These are phyloP conservation scores for Carex scoparia DNA, from an alignment of 176 grass and related monocot species.

Conservation along the genomic window DNA sequence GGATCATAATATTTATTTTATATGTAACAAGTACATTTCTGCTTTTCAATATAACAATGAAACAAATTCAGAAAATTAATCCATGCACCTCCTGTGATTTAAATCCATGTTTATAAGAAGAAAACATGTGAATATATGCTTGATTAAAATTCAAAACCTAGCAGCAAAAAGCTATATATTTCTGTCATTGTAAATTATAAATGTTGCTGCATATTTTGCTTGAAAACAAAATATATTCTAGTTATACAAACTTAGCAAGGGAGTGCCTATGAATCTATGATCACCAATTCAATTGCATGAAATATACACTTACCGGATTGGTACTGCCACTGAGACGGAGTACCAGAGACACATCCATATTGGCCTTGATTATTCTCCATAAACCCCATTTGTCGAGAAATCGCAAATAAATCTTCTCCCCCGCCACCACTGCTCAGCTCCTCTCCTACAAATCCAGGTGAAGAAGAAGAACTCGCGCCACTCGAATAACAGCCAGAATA, in stretches of 20 bases:
- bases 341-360: slow-evolving; percentile 10
- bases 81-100: background rate
- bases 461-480: slow-evolving; percentile 22
- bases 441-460: slow-evolving; percentile 16
- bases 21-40: background rate
- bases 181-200: background rate
- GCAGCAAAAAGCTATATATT: background rate
- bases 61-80: background rate
- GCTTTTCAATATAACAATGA: background rate
- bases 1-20: slow-evolving; percentile 9
- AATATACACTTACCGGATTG: slow-evolving; percentile 29
- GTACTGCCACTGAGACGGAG: slow-evolving; percentile 21
- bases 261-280: background rate
- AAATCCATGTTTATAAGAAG: background rate
- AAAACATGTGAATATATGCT: background rate
- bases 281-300: background rate
- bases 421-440: slow-evolving; percentile 26
- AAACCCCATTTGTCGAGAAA: slow-evolving; percentile 81
- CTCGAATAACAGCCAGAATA: slow-evolving; percentile 17
- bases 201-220: background rate
- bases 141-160: background rate
- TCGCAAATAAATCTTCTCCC: slow-evolving; percentile 83
- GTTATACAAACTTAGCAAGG: background rate
- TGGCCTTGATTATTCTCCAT: slow-evolving; percentile 29
- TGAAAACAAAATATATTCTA: background rate